Percentiles rank a stretch among this genome's conserved stretches.
Evolutionary conservation across 2,329 filamentous ascomycete genomes (phyloP).

Genomic region (Nigrospora osmanthi): DNA sequence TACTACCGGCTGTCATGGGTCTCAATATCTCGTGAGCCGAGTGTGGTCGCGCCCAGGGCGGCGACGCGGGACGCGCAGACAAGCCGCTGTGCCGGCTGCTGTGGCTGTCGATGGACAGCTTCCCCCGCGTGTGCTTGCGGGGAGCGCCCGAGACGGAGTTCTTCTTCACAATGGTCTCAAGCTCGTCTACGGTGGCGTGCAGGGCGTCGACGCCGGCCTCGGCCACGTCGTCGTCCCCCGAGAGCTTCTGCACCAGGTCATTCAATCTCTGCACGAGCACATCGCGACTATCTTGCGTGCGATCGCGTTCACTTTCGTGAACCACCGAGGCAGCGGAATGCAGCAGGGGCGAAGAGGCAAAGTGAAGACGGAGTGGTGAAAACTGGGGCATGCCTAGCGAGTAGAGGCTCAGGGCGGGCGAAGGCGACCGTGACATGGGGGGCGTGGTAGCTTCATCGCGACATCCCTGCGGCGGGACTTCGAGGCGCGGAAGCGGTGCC

Average conservation of each 20-base stretch:
- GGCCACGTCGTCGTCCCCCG: constrained; percentile 12
- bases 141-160: no score
- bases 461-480: neutral
- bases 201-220: constrained; percentile 24
- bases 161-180: constrained; percentile 21
- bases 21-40: no score
- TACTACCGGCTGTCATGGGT: no score
- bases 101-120: no score
- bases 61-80: no score
- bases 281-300: constrained; percentile 29
- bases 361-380: neutral
- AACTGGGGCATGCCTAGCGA: neutral
- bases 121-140: no score
- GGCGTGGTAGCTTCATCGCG: neutral
- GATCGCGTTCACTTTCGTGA: constrained; percentile 5
- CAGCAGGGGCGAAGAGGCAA: neutral
- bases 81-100: no score
- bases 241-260: constrained; percentile 14
- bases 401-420: neutral
- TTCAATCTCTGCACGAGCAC: constrained; percentile 35
- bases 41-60: no score
- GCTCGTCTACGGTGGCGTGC: constrained; percentile 33
- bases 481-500: no score
- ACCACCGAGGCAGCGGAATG: neutral
- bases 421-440: neutral